Evolutionary conservation across 805 yeast genomes (phyloP).

Genomic region (Zygosaccharomyces gambellarensis): DNA sequence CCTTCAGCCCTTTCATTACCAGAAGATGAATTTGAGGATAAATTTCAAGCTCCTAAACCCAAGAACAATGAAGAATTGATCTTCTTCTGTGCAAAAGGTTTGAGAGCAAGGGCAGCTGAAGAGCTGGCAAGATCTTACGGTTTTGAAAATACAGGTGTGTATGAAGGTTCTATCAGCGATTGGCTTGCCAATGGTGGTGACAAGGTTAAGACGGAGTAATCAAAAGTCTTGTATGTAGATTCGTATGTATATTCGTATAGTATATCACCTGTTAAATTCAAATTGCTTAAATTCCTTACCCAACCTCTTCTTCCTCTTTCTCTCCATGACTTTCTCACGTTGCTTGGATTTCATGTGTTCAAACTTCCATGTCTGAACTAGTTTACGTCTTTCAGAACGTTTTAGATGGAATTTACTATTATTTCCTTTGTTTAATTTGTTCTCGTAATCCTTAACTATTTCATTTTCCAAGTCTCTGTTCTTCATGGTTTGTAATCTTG

Average conservation of each 20-base stretch:
- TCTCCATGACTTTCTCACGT: conserved; percentile 76
- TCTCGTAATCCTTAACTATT: conserved; percentile 57
- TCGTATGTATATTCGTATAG: background rate
- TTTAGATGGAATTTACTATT: conserved; percentile 55
- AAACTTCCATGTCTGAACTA: conserved; percentile 72
- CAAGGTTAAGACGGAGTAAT: conserved; percentile 14
- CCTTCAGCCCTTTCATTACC: conserved; percentile 88
- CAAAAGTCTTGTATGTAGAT: background rate
- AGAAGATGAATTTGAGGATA: conserved; percentile 71
- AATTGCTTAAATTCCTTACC: conserved; percentile 69
- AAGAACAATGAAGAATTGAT: conserved; percentile 61
- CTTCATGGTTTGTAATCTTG: conserved; percentile 62
- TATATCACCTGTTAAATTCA: conserved; percentile 35
- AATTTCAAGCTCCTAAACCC: conserved; percentile 83
- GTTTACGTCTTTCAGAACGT: conserved; percentile 64
- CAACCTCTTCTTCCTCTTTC: conserved; percentile 79
- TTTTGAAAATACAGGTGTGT: conserved; percentile 76
- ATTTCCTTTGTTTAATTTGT: conserved; percentile 48
- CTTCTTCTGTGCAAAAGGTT: conserved; percentile 90
- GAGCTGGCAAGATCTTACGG: conserved; percentile 90
- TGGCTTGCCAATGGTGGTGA: conserved; percentile 48
- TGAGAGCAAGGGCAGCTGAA: conserved; percentile 85
- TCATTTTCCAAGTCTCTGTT: conserved; percentile 70
- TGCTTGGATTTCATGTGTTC: conserved; percentile 67
- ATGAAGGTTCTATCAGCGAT: conserved; percentile 81